phyloP scores from a whole-genome alignment of 495 filamentous ascomycete species.

The Lasiosphaeris hirsuta region DNA sequence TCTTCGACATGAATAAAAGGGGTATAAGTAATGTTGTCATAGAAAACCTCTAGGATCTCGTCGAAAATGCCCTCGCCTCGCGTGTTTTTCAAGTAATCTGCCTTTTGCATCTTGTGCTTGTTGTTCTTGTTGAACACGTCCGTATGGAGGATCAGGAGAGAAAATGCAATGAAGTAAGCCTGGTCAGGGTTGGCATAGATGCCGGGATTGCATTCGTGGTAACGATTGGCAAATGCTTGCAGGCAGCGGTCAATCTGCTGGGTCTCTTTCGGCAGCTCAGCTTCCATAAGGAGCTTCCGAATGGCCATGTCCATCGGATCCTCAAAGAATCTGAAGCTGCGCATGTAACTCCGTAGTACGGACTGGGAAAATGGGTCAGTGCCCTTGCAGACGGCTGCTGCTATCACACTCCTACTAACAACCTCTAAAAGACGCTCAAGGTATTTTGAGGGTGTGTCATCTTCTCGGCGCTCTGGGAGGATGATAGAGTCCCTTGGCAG shows the following conservation, averaged over 20 bases:
- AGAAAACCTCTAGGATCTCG: conserved; percentile 92
- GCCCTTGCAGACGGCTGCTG: conserved; percentile 76
- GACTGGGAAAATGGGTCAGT: conserved; percentile 78
- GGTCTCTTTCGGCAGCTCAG: conserved; percentile 92
- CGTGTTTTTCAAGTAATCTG: conserved; percentile 93
- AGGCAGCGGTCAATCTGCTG: conserved; percentile 96
- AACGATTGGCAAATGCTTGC: conserved; percentile 91
- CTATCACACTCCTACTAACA: conserved; percentile 73
- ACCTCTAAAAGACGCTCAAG: conserved; percentile 75
- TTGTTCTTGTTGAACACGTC: conserved; percentile 99
- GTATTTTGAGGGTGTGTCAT: conserved; percentile 88
- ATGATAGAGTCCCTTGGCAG: conserved; percentile 58
- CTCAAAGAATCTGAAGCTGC: conserved; percentile 87
- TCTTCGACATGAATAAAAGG: conserved; percentile 97
- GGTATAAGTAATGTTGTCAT: conserved; percentile 97
- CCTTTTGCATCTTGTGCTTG: conserved; percentile 97
- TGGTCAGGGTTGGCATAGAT: conserved; percentile 91
- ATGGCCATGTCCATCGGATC: conserved; percentile 98
- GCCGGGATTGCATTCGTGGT: conserved; percentile 97
- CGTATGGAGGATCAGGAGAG: conserved; percentile 91
- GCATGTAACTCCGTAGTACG: conserved; percentile 89
- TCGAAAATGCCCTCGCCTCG: conserved; percentile 83
- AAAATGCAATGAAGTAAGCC: conserved; percentile 96
- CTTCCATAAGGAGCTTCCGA: conserved; percentile 91
- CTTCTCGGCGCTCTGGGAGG: conserved; percentile 76